These are phyloP conservation scores for Pythium brassicae DNA, from an alignment of 352 stramenopile genomes.

Conservation along the genomic window DNA sequence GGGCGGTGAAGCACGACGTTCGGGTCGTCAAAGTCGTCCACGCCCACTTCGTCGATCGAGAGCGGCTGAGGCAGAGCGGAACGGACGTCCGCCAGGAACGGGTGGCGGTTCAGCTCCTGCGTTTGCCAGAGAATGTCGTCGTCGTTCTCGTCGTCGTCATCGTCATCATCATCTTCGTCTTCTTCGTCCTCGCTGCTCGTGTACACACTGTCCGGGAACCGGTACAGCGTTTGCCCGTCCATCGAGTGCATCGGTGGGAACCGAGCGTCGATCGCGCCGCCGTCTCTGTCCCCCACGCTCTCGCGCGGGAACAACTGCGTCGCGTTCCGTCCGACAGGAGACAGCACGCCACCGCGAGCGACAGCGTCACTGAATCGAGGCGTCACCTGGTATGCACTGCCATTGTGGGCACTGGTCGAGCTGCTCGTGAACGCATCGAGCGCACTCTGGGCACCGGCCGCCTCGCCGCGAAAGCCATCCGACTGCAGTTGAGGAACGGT, in stretches of 20 bases:
- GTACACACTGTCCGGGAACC: constrained; percentile 25
- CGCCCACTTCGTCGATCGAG: constrained; percentile 7
- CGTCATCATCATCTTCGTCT: constrained; percentile 10
- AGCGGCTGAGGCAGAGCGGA: background rate
- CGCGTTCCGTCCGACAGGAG: background rate
- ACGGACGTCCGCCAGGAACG: background rate
- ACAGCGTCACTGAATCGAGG: constrained; percentile 1
- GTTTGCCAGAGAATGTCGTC: constrained; percentile 1
- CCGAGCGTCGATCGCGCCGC: background rate
- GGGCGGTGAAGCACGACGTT: background rate
- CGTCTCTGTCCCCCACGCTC: background rate
- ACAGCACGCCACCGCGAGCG: background rate
- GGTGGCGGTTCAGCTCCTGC: background rate
- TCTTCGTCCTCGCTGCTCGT: constrained; percentile 20
- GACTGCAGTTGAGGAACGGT: constrained; percentile 12
- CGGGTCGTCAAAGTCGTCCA: background rate
- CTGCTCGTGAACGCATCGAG: constrained; percentile 1
- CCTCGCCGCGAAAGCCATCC: background rate
- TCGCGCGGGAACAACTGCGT: background rate
- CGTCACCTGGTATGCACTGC: background rate
- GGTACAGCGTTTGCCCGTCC: constrained; percentile 7
- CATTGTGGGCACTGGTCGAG: constrained; percentile 1
- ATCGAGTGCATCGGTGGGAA: background rate
- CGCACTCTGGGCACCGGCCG: background rate
- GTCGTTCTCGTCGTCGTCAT: constrained; percentile 11